Evolutionary conservation across 2,329 filamentous ascomycete genomes (phyloP), one percentile per base, ranked within the genome.

Genomic region (Cladorrhinum sp.): DNA sequence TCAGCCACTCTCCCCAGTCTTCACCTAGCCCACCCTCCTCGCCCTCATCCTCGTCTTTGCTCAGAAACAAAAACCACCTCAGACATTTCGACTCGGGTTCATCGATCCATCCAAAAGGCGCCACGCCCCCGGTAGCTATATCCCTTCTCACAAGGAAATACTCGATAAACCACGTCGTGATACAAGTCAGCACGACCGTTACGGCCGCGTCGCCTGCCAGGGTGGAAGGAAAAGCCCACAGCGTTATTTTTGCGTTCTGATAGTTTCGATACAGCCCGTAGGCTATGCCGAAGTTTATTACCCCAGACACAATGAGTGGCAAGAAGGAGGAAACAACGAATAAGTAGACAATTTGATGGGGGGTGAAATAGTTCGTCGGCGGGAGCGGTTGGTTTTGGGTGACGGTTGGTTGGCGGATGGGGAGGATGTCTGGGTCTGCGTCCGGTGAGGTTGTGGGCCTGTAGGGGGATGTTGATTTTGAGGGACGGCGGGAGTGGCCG

Each of bases 131-230:
- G 33, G 71, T 71, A 21, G 70, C 72, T 20, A 84, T 70, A 69
- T 83, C 80, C 21, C 73, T 71, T 65, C 77, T 77, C 24, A 84
- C 80, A n/a, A 82, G 68, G 26, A 75, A 61, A 36, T 76, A 71
- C 67, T 83, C 79, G 48, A 81, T 71, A 55, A 81, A 71, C 81
- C 81, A 84, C 21, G 81, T 84, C 52, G 82, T 72, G 63, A 80
- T 68, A 64, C 73, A 77, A 68, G 83, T 81, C 55, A 83, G 57
- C 63, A 83, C 73, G 61, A 82, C 75, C n/a, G 81, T 83, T 46
- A 84, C 73, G 39, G 74, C 77, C 2, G 77, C 77, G 68, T 84
- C 82, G 57, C 75, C 78, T 14, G 79, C 75, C 2, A 84, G 72
- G 1, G 81, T 82, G 65, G 80, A 81, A 62, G 81, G 81, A 26